Percentiles rank a stretch among this genome's conserved stretches.
These are phyloP conservation scores for Eimeria necatrix DNA, from an alignment of 169 alveolate genomes.

Conservation along the genomic window DNA sequence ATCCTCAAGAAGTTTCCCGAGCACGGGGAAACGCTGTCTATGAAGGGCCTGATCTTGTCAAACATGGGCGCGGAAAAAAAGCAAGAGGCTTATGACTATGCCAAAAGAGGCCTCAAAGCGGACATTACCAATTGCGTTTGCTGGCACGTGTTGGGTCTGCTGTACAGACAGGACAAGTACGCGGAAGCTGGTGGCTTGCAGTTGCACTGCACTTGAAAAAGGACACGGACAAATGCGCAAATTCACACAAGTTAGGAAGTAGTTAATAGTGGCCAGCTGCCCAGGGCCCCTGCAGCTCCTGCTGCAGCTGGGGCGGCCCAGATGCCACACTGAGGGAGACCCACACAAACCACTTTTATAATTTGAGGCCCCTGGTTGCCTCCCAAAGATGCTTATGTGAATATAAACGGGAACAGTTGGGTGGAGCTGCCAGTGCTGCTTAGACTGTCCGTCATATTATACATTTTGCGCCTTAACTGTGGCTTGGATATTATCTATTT, in stretches of 20 bases:
- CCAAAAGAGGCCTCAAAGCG: conserved; percentile 79
- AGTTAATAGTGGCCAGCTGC: no score
- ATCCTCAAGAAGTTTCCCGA: conserved; percentile 84
- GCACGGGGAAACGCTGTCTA: conserved; percentile 83
- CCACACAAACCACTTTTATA: no score
- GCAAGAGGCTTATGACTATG: conserved; percentile 84
- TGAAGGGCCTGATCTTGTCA: conserved; percentile 83
- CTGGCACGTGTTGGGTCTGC: conserved; percentile 85
- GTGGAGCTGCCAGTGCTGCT: no score
- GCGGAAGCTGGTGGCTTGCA: not conserved
- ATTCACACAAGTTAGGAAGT: not conserved
- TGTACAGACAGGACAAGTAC: conserved; percentile 81
- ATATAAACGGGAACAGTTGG: no score
- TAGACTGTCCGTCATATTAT: no score
- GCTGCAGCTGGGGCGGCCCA: no score
- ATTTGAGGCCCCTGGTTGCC: no score
- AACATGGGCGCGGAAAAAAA: conserved; percentile 76
- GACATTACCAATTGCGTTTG: conserved; percentile 82
- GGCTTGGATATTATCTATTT: no score
- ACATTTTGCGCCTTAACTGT: no score
- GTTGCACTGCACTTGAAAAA: not conserved
- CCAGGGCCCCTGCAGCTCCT: no score
- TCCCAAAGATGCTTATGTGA: no score
- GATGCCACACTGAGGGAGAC: no score
- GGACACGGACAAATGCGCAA: not conserved